These are phyloP conservation scores for Fusarium sp. DNA, from an alignment of 2,329 filamentous ascomycete species.

Conservation along the genomic window DNA sequence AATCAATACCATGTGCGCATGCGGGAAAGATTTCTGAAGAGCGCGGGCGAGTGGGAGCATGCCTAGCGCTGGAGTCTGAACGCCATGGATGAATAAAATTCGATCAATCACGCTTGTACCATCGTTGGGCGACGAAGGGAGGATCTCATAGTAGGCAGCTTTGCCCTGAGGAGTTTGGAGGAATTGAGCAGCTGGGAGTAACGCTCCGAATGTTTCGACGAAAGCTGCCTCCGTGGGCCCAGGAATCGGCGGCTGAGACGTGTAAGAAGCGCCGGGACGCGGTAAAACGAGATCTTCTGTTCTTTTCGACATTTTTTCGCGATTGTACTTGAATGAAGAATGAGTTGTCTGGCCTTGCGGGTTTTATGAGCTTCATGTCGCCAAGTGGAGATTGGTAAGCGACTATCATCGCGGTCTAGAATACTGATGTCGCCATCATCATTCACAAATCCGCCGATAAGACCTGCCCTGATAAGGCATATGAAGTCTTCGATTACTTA, in stretches of 20 bases:
- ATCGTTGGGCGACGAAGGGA: constrained; percentile 10
- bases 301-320: not conserved
- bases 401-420: not conserved
- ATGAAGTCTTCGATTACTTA: not conserved
- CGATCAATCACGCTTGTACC: constrained; percentile 22
- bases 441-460: not conserved
- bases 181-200: constrained; percentile 55
- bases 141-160: constrained; percentile 57
- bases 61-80: constrained; percentile 64
- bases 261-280: not conserved
- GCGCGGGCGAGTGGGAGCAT: constrained; percentile 56
- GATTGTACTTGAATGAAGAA: not conserved
- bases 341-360: not conserved
- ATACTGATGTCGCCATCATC: not conserved
- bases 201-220: constrained; percentile 51
- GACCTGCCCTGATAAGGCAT: rapidly evolving
- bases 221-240: constrained; percentile 55
- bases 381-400: not conserved
- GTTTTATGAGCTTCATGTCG: not conserved
- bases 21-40: constrained; percentile 53
- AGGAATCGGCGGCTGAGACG: constrained; percentile 40
- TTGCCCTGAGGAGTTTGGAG: constrained; percentile 50
- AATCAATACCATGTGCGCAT: constrained; percentile 56
- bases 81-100: constrained; percentile 63
- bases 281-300: constrained; percentile 3